These are phyloP conservation scores for Trichoderma hamatum DNA, from an alignment of 2,329 filamentous ascomycete species.

Conservation along the genomic window DNA sequence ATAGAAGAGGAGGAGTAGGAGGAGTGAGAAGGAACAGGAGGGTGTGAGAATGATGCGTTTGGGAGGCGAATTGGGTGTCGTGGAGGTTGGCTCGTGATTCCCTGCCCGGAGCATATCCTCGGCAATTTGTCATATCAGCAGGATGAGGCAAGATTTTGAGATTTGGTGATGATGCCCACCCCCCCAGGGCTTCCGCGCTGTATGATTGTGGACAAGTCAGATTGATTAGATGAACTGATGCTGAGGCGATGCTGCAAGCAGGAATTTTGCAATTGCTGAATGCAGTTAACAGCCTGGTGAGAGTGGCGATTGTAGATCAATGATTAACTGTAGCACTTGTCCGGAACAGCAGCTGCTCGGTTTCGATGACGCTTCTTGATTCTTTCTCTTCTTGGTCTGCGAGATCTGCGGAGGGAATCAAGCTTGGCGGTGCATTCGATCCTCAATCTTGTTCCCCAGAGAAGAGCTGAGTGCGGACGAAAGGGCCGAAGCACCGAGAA, in stretches of 20 bases:
- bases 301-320: neutral
- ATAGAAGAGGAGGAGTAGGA: neutral
- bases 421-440: neutral
- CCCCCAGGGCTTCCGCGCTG: neutral
- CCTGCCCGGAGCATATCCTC: neutral
- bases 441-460: neutral
- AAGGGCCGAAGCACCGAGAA: neutral
- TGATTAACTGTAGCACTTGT: neutral
- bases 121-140: neutral
- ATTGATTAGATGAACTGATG: neutral
- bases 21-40: neutral
- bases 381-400: neutral
- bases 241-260: neutral
- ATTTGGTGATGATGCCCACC: neutral
- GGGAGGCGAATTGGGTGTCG: neutral
- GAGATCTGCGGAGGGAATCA: neutral
- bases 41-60: neutral
- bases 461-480: neutral
- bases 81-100: neutral
- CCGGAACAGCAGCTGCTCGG: neutral
- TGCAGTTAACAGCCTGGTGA: neutral
- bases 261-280: neutral
- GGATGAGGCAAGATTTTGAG: neutral
- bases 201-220: neutral
- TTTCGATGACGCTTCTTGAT: neutral